Conservation (phyloP, 768 basidiomycete genomes). For the Suillus plorans region DNA sequence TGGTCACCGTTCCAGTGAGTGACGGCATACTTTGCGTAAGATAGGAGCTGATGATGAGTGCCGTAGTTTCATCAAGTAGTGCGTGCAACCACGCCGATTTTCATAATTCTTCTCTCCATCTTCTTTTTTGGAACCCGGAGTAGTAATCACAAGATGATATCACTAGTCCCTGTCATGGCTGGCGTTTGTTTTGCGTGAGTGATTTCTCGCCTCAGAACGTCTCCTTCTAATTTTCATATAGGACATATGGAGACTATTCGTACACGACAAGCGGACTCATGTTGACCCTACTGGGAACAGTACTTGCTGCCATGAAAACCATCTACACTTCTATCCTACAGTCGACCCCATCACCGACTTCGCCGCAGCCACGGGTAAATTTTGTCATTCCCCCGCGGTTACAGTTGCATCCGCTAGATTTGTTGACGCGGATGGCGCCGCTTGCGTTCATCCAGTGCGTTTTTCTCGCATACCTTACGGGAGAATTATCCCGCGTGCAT, state of each 20-base stretch:
- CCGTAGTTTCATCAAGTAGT: conserved; percentile 94
- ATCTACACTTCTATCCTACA: conserved; percentile 85
- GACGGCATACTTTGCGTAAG: background rate
- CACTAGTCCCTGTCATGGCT: conserved; percentile 80
- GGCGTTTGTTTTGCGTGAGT: conserved; percentile 89
- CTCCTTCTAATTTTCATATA: conserved; percentile 26
- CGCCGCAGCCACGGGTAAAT: conserved; percentile 18
- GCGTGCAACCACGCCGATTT: conserved; percentile 88
- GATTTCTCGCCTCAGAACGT: background rate
- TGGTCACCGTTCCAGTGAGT: conserved; percentile 89
- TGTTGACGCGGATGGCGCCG: conserved; percentile 88
- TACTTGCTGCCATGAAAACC: conserved; percentile 92
- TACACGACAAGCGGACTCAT: conserved; percentile 83
- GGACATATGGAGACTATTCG: conserved; percentile 95
- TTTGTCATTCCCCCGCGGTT: conserved; percentile 34
- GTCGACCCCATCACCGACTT: conserved; percentile 32
- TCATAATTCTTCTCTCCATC: conserved; percentile 79
- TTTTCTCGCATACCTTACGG: conserved; percentile 70
- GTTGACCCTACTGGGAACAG: conserved; percentile 86
- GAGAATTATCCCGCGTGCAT: conserved; percentile 71
- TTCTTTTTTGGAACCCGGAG: conserved; percentile 63
- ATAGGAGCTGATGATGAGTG: background rate
- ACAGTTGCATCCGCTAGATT: conserved; percentile 73
- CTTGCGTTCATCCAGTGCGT: conserved; percentile 89
- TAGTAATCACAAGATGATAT: conserved; percentile 61